These are phyloP conservation scores for Monosporascus sp. DNA, from an alignment of 2,329 filamentous ascomycete species.

Conservation along the genomic window DNA sequence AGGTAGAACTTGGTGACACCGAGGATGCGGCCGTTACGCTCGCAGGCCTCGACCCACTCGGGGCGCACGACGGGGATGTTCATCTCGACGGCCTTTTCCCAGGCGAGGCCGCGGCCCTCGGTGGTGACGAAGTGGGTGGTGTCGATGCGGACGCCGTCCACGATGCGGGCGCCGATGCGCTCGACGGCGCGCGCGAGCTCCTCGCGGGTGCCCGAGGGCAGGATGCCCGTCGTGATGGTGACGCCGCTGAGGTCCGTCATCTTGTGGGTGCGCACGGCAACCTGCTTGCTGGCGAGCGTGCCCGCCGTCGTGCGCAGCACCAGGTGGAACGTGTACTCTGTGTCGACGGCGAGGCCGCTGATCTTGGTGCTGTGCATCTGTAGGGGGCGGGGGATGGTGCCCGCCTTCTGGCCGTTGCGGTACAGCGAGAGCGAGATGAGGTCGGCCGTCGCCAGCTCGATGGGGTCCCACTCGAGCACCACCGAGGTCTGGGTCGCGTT, in stretches of 20 bases:
- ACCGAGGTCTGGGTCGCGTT: conserved; percentile 99
- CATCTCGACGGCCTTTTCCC: conserved; percentile 97
- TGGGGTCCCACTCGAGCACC: conserved; percentile 96
- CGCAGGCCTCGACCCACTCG: conserved; percentile 97
- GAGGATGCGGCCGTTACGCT: conserved; percentile 84
- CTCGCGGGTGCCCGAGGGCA: conserved; percentile 69
- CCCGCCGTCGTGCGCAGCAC: conserved; percentile 87
- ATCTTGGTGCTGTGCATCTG: conserved; percentile 96
- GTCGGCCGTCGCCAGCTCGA: conserved; percentile 87
- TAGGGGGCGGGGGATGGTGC: conserved; percentile 81
- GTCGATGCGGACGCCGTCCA: conserved; percentile 87
- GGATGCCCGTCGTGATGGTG: conserved; percentile 84
- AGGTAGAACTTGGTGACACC: conserved; percentile 95
- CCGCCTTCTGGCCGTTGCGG: conserved; percentile 94
- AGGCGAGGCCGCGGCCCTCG: conserved; percentile 79
- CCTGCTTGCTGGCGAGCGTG: conserved; percentile 75
- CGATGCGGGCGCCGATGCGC: conserved; percentile 86
- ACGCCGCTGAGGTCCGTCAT: conserved; percentile 97
- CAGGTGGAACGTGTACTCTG: conserved; percentile 91
- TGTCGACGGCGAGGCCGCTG: conserved; percentile 90
- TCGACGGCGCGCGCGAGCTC: conserved; percentile 70
- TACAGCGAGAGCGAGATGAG: conserved; percentile 85
- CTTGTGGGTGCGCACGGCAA: conserved; percentile 88
- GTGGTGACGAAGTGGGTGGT: conserved; percentile 98
- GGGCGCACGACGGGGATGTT: conserved; percentile 96